These are phyloP conservation scores for Abrus pulchellus DNA, from an alignment of 306 rosid genomes.

Conservation along the genomic window DNA sequence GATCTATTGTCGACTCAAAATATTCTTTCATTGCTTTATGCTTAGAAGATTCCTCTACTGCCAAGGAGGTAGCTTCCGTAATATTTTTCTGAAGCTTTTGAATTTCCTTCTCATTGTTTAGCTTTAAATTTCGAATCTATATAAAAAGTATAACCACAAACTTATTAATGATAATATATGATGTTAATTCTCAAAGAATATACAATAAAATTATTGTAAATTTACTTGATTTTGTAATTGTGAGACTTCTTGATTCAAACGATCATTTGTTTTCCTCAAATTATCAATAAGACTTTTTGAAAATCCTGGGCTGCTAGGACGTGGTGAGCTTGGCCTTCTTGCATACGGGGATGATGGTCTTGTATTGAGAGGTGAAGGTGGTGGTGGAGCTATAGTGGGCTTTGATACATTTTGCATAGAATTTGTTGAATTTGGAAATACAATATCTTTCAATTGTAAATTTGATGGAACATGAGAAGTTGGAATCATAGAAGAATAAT, in stretches of 20 bases:
- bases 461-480: constrained; percentile 74
- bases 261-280: constrained; percentile 75
- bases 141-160: constrained; percentile 43
- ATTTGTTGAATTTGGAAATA: constrained; percentile 71
- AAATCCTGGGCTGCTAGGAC: constrained; percentile 64
- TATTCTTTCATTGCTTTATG: constrained; percentile 59
- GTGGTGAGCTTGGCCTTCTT: constrained; percentile 83
- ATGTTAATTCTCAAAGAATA: not conserved
- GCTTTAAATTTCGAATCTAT: constrained; percentile 72
- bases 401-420: constrained; percentile 68
- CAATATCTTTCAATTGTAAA: constrained; percentile 74
- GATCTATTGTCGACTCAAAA: constrained; percentile 62
- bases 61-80: constrained; percentile 54
- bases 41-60: constrained; percentile 64
- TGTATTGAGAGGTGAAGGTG: constrained; percentile 52
- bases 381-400: constrained; percentile 55
- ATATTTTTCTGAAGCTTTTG: constrained; percentile 57
- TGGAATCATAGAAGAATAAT: constrained; percentile 60
- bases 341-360: constrained; percentile 74
- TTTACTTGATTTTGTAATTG: constrained; percentile 75
- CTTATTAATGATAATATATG: constrained; percentile 18
- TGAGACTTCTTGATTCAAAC: constrained; percentile 70
- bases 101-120: constrained; percentile 62
- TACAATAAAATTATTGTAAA: constrained; percentile 24
- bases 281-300: constrained; percentile 86